Evolutionary conservation across 768 basidiomycete genomes (phyloP), one percentile per base, ranked within the genome.

Genomic region (Mrakia blollopis): DNA sequence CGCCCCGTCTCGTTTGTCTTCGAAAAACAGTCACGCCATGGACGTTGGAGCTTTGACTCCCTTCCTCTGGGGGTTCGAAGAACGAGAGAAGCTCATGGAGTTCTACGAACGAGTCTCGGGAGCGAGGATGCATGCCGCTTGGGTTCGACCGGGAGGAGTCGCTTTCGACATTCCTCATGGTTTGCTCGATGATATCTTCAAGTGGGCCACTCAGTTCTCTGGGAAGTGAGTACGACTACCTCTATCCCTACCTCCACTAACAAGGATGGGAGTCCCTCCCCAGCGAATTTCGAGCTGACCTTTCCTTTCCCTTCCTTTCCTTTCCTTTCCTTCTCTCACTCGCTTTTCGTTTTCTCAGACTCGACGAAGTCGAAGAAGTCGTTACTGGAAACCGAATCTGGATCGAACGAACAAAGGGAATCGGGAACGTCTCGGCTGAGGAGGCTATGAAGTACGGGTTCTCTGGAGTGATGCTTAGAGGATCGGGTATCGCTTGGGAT

Each of bases 81-180:
- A 99, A 85, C 93, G 96, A 75, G 96, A 98, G 86, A 99, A 99
- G 87, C 89, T 98, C 79, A 98, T 98, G 96, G 96, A 99, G 83
- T 99, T 98, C 85, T 99, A 99, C 84, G 96, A 99, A 85, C 94
- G 96, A 75, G 96, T 98, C 57, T 98, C 95, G 13, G 96, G 96
- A 79, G 96, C 96, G 7, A 94, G 96, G 74, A 88, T 99, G 81
- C 96, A 99, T 82, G 90, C 94, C 8, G 96, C 96, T n/a, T 99
- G 98, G 83, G 91, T 98, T 68, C 91, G 96, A 78, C 57, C 57
- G 1, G 96, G 96, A 78, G 96, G 96, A 81, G 96, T 99, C 68
- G 96, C 96, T 1, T 98, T 94, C 82, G 96, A 99, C 82, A 87
- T 99, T 63, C 96, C 96, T 16, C 95, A 98, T 80, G 96, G 96